phyloP scores from a whole-genome alignment of 805 yeast species.

The Barnettozyma siamensis region DNA sequence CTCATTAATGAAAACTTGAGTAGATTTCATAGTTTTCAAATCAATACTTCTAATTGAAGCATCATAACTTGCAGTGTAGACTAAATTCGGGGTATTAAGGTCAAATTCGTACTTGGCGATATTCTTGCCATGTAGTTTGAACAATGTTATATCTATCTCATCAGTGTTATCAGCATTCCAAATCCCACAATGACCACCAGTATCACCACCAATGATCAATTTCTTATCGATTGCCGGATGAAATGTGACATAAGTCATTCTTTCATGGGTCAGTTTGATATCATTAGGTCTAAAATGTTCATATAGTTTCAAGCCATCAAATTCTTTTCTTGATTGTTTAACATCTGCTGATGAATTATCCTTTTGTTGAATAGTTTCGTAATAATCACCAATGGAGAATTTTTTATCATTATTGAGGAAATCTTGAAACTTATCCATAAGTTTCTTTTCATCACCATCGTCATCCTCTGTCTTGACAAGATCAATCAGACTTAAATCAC shows the following conservation, averaged over 20 bases:
- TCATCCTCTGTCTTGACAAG: slow-evolving; percentile 39
- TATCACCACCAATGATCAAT: slow-evolving; percentile 81
- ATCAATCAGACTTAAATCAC: slow-evolving; percentile 60
- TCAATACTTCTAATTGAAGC: slow-evolving; percentile 78
- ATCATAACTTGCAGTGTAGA: slow-evolving; percentile 77
- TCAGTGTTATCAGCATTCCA: slow-evolving; percentile 62
- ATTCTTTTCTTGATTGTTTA: slow-evolving; percentile 44
- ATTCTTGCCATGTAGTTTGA: slow-evolving; percentile 72
- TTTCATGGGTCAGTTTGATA: slow-evolving; percentile 57
- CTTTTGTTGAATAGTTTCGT: slow-evolving; percentile 41
- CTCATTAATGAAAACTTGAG: slow-evolving; percentile 56
- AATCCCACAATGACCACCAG: slow-evolving; percentile 77
- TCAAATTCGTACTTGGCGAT: slow-evolving; percentile 59
- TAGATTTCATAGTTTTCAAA: slow-evolving; percentile 50
- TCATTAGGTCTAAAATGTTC: slow-evolving; percentile 61
- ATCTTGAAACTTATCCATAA: slow-evolving; percentile 26
- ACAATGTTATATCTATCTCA: slow-evolving; percentile 48
- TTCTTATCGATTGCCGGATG: slow-evolving; percentile 68
- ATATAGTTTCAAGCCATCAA: slow-evolving; percentile 46
- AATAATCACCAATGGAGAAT: slow-evolving; percentile 68
- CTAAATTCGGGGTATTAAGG: slow-evolving; percentile 41
- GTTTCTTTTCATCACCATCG: slow-evolving; percentile 28
- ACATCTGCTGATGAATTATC: slow-evolving; percentile 35
- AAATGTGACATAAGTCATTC: slow-evolving; percentile 69
- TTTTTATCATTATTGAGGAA: slow-evolving; percentile 23